Base-by-base conservation (phyloP, 352 stramenopile genomes). In the Globisporangium camurandrum region DNA sequence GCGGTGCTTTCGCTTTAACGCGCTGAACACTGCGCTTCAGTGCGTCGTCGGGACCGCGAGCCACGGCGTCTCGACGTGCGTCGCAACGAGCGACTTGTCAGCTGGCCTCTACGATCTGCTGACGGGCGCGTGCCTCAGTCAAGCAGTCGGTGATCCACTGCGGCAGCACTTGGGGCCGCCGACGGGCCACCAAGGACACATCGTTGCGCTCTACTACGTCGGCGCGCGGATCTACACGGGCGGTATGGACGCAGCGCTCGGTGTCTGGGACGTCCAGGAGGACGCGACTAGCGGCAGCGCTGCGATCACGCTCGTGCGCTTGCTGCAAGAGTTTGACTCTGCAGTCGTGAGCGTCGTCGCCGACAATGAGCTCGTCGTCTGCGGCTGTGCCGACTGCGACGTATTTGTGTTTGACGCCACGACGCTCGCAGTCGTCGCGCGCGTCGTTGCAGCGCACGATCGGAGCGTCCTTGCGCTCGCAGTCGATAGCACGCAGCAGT, bases 1-100 rank as follows among this genome's bases (percentile, higher is more conserved):
- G 12, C 81, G 81, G 0, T 92, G 77, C 34, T 92, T 89, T 44
- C 47, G 63, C 5, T 92, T 92, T 55, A 92, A 79, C 47, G 64
- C 70, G 8, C 77, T 67, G 1, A 89, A 92, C 24, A 71, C 85
- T 48, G 62, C 67, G 17, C 46, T 88, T 31, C 86, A 84, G 52
- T 84, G 85, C 37, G 81, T 88, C 7, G 62, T 92, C 9, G 81
- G 75, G 2, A 81, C 71, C 19, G 72, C 77, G 9, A 92, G 75
- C 38, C 69, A 87, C 28, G 74, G 81, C 14, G 61, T 87, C 5
- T 59, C 64, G 8, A 92, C 72, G 4, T 86, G 73, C 45, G 64
- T 87, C 9, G 75, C 67, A 2, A 67, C 67, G 20, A 64, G 67
- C 9, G 71, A 72, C 6, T 30, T 77, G 24, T 81, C 64, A 48